Base-by-base conservation (phyloP, 2,329 filamentous ascomycete genomes). In the Paraconiothyrium brasiliense region DNA sequence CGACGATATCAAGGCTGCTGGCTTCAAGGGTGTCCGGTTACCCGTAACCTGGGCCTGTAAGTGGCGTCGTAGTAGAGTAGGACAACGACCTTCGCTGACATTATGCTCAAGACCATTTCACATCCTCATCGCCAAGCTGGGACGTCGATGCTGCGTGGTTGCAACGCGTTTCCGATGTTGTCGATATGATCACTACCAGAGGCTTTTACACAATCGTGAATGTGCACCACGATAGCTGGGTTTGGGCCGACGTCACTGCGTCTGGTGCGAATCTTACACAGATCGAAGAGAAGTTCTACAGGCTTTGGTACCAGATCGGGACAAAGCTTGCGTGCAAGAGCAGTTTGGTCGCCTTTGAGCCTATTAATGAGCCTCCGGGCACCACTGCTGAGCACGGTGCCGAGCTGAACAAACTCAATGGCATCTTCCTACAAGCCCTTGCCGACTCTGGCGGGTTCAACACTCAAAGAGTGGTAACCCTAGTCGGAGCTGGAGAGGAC, bases 161-260 rank as follows among this genome's bases (percentile, higher is more conserved):
- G 47, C 79, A 86, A 59, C 80, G 87, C 11, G 86, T 89, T 1
- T 84, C 83, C 1, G 83, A 85, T 35, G 86, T 89, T 1, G 76
- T 89, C 10, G 85, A 88, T 64, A 82, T 85, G 81, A 82, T 86
- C 7, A 81, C 84, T 0, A 75, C 80, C 2, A 79, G 82, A 1
- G 84, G 80, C 2, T 72, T 89, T 4, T 85, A 83, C 60, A 82
- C 83, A 0, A 78, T 89, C 30, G 81, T 87, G 13, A 87, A 89
- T 62, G 83, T 86, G 7, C 87, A 89, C 63, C 86, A 89, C 60
- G 86, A 89, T 66, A 85, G 83, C 10, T 87, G 83, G 84, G 78
- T 80, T 27, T 89, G 86, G 86, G 84, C 84, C 4, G 86, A 88
- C 68, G 75, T 86, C 4, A 82, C 82, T 1, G 70, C 75, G 0